phyloP scores from a whole-genome alignment of 2,329 filamentous ascomycete genomes.

The Stagonosporopsis tanaceti region DNA sequence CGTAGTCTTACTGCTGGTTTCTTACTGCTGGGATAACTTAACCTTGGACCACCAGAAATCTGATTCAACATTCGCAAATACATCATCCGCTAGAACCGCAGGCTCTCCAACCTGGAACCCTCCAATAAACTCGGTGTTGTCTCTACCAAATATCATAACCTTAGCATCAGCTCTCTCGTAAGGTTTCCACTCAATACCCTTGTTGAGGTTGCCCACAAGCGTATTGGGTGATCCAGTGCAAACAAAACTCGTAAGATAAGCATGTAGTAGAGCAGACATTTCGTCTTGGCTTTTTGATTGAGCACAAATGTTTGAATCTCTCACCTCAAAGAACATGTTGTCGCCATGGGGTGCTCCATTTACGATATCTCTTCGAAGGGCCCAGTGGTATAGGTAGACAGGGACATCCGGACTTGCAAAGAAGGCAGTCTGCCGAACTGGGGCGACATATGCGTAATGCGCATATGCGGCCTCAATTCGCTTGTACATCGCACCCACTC shows the following conservation, averaged over 20 bases:
- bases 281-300: neutral
- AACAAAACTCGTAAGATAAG: neutral
- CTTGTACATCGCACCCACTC: constrained; percentile 51
- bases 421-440: constrained; percentile 67
- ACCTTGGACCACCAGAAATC: constrained; percentile 68
- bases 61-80: constrained; percentile 59
- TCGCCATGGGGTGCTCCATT: neutral
- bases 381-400: constrained; percentile 2
- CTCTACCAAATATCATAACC: neutral
- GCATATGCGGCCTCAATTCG: constrained; percentile 68
- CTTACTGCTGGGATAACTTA: constrained; percentile 39
- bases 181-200: neutral
- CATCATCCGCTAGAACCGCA: constrained; percentile 55
- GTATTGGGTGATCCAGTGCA: neutral
- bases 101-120: constrained; percentile 29
- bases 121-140: neutral
- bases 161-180: neutral
- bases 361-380: neutral
- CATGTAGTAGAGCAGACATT: neutral
- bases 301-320: neutral
- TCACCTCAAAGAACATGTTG: constrained; percentile 1
- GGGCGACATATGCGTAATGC: constrained; percentile 71
- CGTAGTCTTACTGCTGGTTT: no score
- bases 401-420: constrained; percentile 31
- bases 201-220: neutral